phyloP scores from a whole-genome alignment of 23 red algal species.

The Gracilaria caudata region DNA sequence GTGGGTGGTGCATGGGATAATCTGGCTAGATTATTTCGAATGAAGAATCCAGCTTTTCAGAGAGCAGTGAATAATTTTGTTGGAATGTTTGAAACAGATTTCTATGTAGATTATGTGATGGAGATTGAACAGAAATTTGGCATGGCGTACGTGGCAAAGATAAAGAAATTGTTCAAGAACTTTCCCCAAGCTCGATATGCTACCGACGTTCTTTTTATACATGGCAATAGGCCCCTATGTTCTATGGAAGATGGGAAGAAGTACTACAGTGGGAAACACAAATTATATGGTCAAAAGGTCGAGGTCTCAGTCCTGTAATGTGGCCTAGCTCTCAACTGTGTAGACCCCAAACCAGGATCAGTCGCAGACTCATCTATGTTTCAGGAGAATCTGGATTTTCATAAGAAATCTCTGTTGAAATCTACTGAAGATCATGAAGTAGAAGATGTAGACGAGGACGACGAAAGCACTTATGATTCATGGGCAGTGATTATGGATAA shows the following conservation, averaged over 20 bases:
- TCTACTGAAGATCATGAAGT: background rate
- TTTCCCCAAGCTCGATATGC: background rate
- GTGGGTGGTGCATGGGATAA: background rate
- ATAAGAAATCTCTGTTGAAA: background rate
- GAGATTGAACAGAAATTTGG: background rate
- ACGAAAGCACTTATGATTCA: background rate
- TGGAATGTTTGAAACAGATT: background rate
- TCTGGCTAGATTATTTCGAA: conserved; percentile 1
- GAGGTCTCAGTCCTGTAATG: background rate
- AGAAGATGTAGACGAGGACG: background rate
- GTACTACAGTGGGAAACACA: conserved; percentile 5
- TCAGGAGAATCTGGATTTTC: background rate
- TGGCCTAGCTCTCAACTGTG: background rate
- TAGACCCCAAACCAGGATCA: background rate
- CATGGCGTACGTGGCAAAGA: background rate
- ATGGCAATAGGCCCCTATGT: no score
- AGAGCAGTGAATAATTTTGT: background rate
- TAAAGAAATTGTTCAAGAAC: background rate
- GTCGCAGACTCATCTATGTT: background rate
- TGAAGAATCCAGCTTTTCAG: conserved; percentile 8
- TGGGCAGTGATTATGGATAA: background rate
- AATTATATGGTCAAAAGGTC: background rate
- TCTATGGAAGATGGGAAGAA: background rate
- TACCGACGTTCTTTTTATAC: background rate
- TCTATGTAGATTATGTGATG: conserved; percentile 13